Conservation (phyloP, 805 yeast genomes). For the Saccharomycopsis sp. region DNA sequence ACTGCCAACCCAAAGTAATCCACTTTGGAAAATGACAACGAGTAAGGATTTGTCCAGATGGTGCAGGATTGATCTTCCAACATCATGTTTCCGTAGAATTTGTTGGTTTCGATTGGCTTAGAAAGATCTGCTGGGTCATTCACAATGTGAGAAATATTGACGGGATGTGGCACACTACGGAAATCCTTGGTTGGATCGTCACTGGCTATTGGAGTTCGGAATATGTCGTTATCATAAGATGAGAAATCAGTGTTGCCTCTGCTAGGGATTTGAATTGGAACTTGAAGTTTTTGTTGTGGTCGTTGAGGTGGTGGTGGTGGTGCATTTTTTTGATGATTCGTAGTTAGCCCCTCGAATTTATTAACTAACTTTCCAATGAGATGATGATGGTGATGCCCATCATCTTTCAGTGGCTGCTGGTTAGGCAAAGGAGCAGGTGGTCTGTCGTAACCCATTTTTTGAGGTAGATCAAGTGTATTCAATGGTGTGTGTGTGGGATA, state of each 20-base stretch:
- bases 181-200: slow-evolving; percentile 33
- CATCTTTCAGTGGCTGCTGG: background rate
- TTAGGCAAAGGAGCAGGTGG: slow-evolving; percentile 21
- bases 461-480: too few relatives aligned
- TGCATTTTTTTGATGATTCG: background rate
- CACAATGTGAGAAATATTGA: slow-evolving; percentile 22
- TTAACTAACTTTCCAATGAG: slow-evolving; percentile 9
- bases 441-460: slow-evolving; percentile 16
- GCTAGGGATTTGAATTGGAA: background rate
- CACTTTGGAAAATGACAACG: slow-evolving; percentile 48
- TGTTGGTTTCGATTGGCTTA: slow-evolving; percentile 58
- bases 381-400: slow-evolving; percentile 7
- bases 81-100: slow-evolving; percentile 61
- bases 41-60: slow-evolving; percentile 61
- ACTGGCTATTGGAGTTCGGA: slow-evolving; percentile 31
- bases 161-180: slow-evolving; percentile 27
- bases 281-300: background rate
- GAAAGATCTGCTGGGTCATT: slow-evolving; percentile 27
- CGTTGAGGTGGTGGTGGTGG: slow-evolving; percentile 1
- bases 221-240: slow-evolving; percentile 26
- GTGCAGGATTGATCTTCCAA: slow-evolving; percentile 45
- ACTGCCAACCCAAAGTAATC: slow-evolving; percentile 51
- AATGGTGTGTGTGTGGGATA: too few relatives aligned
- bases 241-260: background rate
- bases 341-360: slow-evolving; percentile 8